Evolutionary conservation across 768 basidiomycete species (phyloP).

Genomic region (Macrolepiota albuminosa): DNA sequence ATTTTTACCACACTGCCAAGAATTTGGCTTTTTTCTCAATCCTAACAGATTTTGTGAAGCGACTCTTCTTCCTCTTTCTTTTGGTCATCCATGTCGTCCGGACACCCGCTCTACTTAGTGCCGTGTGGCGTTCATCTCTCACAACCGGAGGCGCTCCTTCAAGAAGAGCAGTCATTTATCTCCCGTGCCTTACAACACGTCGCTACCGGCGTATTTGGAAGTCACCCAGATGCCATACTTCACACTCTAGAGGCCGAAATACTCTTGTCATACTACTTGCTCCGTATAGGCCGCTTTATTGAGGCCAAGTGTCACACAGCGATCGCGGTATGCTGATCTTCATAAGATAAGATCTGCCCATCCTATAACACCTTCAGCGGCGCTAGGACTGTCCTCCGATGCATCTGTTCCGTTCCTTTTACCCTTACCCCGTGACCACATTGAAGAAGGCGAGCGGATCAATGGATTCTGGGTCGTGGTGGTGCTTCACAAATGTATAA

Average conservation of each 20-base stretch:
- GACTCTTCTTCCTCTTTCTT: slow-evolving; percentile 42
- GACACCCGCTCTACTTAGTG: slow-evolving; percentile 43
- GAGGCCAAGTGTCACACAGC: slow-evolving; percentile 58
- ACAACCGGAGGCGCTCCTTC: slow-evolving; percentile 30
- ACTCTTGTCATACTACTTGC: slow-evolving; percentile 63
- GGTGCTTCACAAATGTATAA: slow-evolving; percentile 51
- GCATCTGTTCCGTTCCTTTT: slow-evolving; percentile 38
- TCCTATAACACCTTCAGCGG: slow-evolving; percentile 28
- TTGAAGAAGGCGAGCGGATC: slow-evolving; percentile 66
- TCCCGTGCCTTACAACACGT: slow-evolving; percentile 43
- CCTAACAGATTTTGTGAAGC: slow-evolving; percentile 41
- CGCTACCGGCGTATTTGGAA: slow-evolving; percentile 40
- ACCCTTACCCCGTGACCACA: slow-evolving; percentile 32
- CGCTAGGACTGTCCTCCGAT: slow-evolving; percentile 34
- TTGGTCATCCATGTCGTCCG: slow-evolving; percentile 45
- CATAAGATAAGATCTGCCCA: slow-evolving; percentile 41
- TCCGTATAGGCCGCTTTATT: slow-evolving; percentile 51
- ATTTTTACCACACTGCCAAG: slow-evolving; percentile 52
- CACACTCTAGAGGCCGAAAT: slow-evolving; percentile 59
- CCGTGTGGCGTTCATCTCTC: slow-evolving; percentile 49
- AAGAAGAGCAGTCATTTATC: slow-evolving; percentile 44
- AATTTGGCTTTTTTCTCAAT: slow-evolving; percentile 67
- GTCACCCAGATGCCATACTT: slow-evolving; percentile 44
- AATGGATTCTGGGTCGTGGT: slow-evolving; percentile 64
- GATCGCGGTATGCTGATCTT: slow-evolving; percentile 45